A percentile compares a stretch with the other conserved stretches of the same genome.
Conservation (phyloP, 1,139 yeast genomes). For the Scheffersomyces stambukii region DNA sequence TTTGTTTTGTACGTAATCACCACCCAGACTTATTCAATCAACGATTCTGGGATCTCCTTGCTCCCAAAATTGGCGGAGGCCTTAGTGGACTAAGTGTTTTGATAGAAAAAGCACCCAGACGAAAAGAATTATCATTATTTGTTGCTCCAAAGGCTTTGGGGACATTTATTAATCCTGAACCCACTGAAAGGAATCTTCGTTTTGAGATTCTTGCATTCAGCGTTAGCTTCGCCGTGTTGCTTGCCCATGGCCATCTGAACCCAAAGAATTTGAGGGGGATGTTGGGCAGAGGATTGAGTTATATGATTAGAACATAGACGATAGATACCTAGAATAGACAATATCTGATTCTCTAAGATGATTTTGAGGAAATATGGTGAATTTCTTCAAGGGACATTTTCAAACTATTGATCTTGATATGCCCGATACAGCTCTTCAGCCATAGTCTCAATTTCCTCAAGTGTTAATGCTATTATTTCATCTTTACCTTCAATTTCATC, state of each 20-base stretch:
- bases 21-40: conserved; percentile 15
- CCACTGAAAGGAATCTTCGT: conserved; percentile 14
- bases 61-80: conserved; percentile 28
- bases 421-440: conserved; percentile 46
- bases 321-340: conserved; percentile 1
- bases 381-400: not conserved
- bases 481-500: conserved; percentile 20
- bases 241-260: conserved; percentile 16
- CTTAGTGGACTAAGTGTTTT: conserved; percentile 34
- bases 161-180: conserved; percentile 23
- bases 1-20: conserved; percentile 32
- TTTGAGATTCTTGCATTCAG: conserved; percentile 25
- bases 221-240: conserved; percentile 27
- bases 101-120: conserved; percentile 28
- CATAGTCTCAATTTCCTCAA: conserved; percentile 51
- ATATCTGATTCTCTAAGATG: not conserved
- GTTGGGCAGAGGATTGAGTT: conserved; percentile 21
- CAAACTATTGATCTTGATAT: conserved; percentile 11
- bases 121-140: conserved; percentile 39
- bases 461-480: conserved; percentile 38
- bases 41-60: conserved; percentile 24
- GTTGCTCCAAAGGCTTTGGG: conserved; percentile 37
- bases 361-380: not conserved
- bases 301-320: conserved; percentile 5
- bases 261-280: conserved; percentile 22